Evolutionary conservation across 2,329 filamentous ascomycete genomes (phyloP), one percentile per base, ranked within the genome.

Genomic region (Colletotrichum echinochloae): DNA sequence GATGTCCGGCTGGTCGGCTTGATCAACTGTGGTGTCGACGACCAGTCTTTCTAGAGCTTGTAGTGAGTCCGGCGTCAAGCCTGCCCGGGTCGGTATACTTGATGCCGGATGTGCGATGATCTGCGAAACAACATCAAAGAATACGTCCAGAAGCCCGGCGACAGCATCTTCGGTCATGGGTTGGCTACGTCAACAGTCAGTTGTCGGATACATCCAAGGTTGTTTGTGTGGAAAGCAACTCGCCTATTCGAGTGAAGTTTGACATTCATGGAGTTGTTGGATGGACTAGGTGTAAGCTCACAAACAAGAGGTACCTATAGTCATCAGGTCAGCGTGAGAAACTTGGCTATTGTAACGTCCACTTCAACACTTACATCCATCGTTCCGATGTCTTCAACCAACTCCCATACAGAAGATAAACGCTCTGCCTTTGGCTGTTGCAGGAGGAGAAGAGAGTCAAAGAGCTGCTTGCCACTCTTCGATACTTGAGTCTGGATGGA

Each of bases 381-480:
- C 6, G 84, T 81, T 3, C 90, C 88, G 16, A 83, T 81, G 66
- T 92, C 90, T 20, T 83, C 81, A 62, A 86, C 81, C 1, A 91
- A 75, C 0, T 82, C 83, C 90, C 90, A 92, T 1, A 92, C 74
- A 0, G 73, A 74, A 6, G 78, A 74, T 60, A 91, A 86, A 72
- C 92, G 85, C 2, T 87, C 83, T 39, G 88, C 86, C 8, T 83
- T 76, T 0, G 87, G 84, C 52, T 91, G 90, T 76, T 98, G 95
- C 14, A 97, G 83, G 59, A 98, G 87, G 20, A 98, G 83, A 37
- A 97, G 81, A 1, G 92, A 93, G 77, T 97, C 93, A 77, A 97
- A 97, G 0, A 97, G 82, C 16, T 84, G 85, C 23, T 81, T 80
- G 1, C 86, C 84, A 1, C 75, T 73, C 3, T 67, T 85, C 77